Evolutionary conservation across 768 basidiomycete genomes (phyloP).

Genomic region (Tylopilus sp.): DNA sequence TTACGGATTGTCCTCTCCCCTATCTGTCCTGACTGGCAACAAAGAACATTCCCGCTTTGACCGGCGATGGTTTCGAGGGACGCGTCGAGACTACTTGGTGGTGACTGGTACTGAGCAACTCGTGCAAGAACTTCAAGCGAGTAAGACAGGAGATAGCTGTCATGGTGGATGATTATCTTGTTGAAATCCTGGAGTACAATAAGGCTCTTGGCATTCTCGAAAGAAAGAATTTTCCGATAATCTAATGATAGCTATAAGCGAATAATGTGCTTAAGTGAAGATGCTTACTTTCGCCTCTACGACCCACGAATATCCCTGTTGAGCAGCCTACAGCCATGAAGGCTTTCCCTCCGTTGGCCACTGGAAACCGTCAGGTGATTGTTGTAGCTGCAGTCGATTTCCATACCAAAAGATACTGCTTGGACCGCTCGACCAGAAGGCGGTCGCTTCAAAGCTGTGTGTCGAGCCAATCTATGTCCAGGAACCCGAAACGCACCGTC

Average conservation of each 20-base stretch:
- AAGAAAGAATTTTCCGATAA: conserved; percentile 54
- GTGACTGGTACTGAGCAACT: conserved; percentile 48
- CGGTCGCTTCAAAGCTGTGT: conserved; percentile 26
- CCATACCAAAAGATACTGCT: conserved; percentile 63
- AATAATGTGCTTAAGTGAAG: background rate
- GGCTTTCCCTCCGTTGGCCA: conserved; percentile 41
- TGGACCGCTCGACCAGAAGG: conserved; percentile 58
- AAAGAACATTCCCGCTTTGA: conserved; percentile 52
- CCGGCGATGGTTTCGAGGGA: conserved; percentile 62
- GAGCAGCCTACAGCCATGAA: conserved; percentile 65
- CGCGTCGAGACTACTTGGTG: conserved; percentile 46
- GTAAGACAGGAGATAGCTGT: conserved; percentile 57
- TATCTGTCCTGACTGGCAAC: conserved; percentile 56
- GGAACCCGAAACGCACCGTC: conserved; percentile 60
- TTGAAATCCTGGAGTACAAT: conserved; percentile 59
- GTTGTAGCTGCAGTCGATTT: background rate
- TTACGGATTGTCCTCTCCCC: conserved; percentile 55
- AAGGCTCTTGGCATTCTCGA: conserved; percentile 49
- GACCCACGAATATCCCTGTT: conserved; percentile 67
- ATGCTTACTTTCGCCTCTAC: conserved; percentile 50
- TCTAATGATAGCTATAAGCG: conserved; percentile 35
- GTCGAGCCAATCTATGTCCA: conserved; percentile 32
- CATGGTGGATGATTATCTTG: conserved; percentile 64
- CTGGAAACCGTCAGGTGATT: conserved; percentile 31
- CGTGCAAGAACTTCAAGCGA: conserved; percentile 69